Base-by-base conservation (phyloP, 495 filamentous ascomycete species). In the Jackrogersella minutella region DNA sequence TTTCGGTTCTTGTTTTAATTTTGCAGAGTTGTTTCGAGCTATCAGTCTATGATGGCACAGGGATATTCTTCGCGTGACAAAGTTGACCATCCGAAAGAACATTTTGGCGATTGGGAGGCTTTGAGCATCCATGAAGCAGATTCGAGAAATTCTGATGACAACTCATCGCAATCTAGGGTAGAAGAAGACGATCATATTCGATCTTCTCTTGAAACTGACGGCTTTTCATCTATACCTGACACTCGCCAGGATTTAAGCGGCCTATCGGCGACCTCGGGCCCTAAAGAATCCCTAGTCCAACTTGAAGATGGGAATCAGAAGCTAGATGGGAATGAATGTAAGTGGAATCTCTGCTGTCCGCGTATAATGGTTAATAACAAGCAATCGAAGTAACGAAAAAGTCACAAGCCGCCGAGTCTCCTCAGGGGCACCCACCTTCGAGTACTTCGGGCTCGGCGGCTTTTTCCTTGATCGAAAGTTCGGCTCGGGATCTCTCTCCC, bases 291-390 rank as follows among this genome's bases (percentile, higher is more conserved):
- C 16, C 26, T 39, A n/a, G 5, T 13, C 39, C 8, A 51, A 3
- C 9, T 11, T 3, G 21, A 4, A 33, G 51, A 57, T 34, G 26
- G 22, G 28, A 9, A 13, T 39, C 22, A 3, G 7, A 40, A 46
- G 22, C 9, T 28, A 46, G 58, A 58, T n/a, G 24, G 9, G 34
- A 39, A 47, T n/a, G 65, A 63, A 55, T 47, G 65, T 68, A 58
- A 54, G 34, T 1, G 9, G 0, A 31, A 33, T 5, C 41, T 5
- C 30, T 10, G 10, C 19, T 14, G 1, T n/a, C 8, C 14, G 1
- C 5, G 22, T 43, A 26, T 17, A 28, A 19, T n/a, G 6, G 8
- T 41, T 58, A 19, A 47, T 24, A 33, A 49, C 0, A 47, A 33
- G 9, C 30, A 62, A 41, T 26, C 41, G 24, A 53, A 58, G 58